Base-by-base conservation (phyloP, 148 eudicot species). In the Rheum nobile region DNA sequence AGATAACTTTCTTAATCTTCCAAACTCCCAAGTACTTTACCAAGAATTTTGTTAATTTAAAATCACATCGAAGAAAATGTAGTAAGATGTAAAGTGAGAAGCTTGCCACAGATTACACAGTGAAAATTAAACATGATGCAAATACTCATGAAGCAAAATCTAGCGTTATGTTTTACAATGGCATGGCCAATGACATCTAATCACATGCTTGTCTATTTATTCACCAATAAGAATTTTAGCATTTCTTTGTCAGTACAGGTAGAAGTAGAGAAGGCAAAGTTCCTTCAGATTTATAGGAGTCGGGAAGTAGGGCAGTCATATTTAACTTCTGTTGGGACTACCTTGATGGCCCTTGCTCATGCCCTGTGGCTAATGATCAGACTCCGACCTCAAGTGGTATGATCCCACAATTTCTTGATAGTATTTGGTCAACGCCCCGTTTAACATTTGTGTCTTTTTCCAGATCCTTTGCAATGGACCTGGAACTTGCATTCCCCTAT, bases 271-370 rank as follows among this genome's bases (percentile, higher is more conserved):
- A 73, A 65, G 75, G 83, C 84, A 28, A 86, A 88, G 48, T 93
- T 81, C 78, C 82, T 88, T 91, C 97, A 91, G 80, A 88, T 93
- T 75, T 93, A 93, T 72, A 78, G 95, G 75, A 93, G 95, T 44
- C 89, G 98, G 41, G 98, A 93, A 83, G 98, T 93, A 65, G 97
- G 97, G 57, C 98, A 93, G 76, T 93, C 98, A 2, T 91, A 93
- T 77, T 31, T 93, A 75, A 91, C 98, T 63, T 93, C 98, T 46
- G 80, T 91, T 55, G 85, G 89, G 70, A 93, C 98, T 35, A 91
- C 98, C 3, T 76, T 91, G n/a, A 55, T 86, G 79, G 98, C 97
- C 63, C 76, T 86, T 71, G 85, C 84, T 74, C 98, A 93, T 82
- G 92, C 95, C 13, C 37, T 91, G 71, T 88, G 91, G 97, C 88